These are phyloP conservation scores for Nicotiana benthamiana DNA, from an alignment of 257 asterid species.

Conservation along the genomic window DNA sequence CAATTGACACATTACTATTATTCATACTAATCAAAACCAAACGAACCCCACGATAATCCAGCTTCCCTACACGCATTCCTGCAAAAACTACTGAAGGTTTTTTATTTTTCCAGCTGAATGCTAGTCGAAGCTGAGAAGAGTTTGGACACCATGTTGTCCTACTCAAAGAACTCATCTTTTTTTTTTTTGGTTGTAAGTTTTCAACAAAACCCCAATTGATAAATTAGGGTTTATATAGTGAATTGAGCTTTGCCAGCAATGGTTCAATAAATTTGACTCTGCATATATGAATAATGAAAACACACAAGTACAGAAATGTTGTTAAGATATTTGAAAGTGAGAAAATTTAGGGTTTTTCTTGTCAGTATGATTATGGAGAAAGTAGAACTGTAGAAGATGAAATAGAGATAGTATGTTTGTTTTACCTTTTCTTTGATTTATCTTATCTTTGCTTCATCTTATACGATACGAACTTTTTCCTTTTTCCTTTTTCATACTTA, in stretches of 20 bases:
- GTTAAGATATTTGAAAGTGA: not conserved
- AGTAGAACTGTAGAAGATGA: not conserved
- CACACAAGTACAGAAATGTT: not conserved
- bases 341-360: not conserved
- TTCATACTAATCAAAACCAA: conserved; percentile 32
- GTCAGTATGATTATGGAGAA: not conserved
- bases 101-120: conserved; percentile 46
- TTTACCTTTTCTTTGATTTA: not conserved
- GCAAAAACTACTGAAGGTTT: conserved; percentile 25
- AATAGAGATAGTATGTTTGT: not conserved
- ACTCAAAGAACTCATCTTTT: conserved; percentile 50
- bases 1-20: conserved; percentile 25
- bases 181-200: not conserved
- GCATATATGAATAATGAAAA: not conserved
- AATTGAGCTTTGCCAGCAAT: not conserved
- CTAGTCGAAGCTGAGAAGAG: conserved; percentile 83
- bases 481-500: not conserved
- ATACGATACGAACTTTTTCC: not conserved
- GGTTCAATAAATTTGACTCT: not conserved
- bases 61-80: conserved; percentile 32
- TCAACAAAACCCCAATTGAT: not conserved
- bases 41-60: conserved; percentile 39
- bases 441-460: not conserved
- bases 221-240: not conserved
- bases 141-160: conserved; percentile 57